Conservation (phyloP, 192 early-diverging fungal genomes). For the Coemansia erecta region DNA sequence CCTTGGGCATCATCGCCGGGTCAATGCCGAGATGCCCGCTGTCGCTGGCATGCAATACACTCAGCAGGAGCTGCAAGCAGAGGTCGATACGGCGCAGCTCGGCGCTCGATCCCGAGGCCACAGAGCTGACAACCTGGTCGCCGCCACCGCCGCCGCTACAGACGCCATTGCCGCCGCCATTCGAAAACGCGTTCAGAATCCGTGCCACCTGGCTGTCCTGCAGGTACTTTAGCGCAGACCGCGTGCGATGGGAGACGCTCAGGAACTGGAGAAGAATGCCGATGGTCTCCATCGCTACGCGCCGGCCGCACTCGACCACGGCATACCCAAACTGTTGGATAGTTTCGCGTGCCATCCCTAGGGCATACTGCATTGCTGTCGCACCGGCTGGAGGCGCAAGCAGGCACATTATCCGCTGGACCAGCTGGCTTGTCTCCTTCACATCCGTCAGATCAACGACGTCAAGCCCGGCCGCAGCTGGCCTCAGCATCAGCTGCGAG, state of each 20-base stretch:
- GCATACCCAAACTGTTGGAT: constrained; percentile 40
- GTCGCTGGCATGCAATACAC: constrained; percentile 18
- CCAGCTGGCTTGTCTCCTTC: constrained; percentile 17
- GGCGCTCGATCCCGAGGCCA: constrained; percentile 3
- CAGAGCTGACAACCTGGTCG: background rate
- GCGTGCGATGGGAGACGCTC: constrained; percentile 20
- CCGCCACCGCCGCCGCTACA: background rate
- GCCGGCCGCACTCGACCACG: constrained; percentile 15
- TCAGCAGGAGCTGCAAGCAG: constrained; percentile 28
- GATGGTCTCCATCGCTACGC: constrained; percentile 8
- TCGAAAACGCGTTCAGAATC: constrained; percentile 6
- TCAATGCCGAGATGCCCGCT: constrained; percentile 11
- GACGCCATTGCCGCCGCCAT: background rate
- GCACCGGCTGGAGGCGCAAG: constrained; percentile 7
- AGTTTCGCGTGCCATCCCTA: constrained; percentile 10
- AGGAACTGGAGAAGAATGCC: constrained; percentile 27
- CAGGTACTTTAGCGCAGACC: constrained; percentile 28
- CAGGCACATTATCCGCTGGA: constrained; percentile 18
- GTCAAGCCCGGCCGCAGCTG: no score
- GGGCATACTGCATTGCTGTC: constrained; percentile 5
- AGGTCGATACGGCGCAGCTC: constrained; percentile 30
- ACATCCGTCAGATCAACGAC: background rate
- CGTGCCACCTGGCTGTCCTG: constrained; percentile 30
- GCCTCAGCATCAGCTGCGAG: constrained; percentile 8
- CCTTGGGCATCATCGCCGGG: constrained; percentile 19